Conservation (phyloP, 495 filamentous ascomycete species). For the Aspergillus diversus region DNA sequence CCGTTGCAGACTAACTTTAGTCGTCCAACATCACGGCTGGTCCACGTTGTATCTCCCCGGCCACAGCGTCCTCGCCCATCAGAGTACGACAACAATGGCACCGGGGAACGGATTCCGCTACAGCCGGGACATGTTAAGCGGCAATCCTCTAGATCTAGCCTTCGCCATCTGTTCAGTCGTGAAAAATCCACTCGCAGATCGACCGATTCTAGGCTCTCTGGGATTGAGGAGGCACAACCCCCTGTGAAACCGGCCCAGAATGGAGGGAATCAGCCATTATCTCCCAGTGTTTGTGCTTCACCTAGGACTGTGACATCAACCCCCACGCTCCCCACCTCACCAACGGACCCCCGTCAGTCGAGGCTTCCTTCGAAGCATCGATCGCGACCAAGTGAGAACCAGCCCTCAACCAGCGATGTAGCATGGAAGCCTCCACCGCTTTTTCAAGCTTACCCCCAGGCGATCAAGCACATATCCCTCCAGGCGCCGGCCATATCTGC, state of each 20-base stretch:
- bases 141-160: conserved; percentile 44
- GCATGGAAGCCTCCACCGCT: conserved; percentile 81
- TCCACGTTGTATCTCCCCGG: conserved; percentile 25
- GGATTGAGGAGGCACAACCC: conserved; percentile 38
- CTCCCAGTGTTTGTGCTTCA: conserved; percentile 31
- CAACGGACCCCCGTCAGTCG: conserved; percentile 27
- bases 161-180: conserved; percentile 46
- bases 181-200: conserved; percentile 37
- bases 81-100: conserved; percentile 38
- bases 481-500: conserved; percentile 54
- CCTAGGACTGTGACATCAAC: conserved; percentile 34
- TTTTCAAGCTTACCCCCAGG: conserved; percentile 90
- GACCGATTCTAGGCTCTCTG: conserved; percentile 37
- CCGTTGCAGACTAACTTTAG: conserved; percentile 49
- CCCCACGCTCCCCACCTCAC: conserved; percentile 34
- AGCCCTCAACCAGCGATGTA: conserved; percentile 29
- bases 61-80: conserved; percentile 44
- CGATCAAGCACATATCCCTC: conserved; percentile 62
- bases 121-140: conserved; percentile 37
- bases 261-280: conserved; percentile 28
- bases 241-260: conserved; percentile 13
- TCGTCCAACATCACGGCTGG: conserved; percentile 30
- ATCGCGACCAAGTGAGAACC: conserved; percentile 27
- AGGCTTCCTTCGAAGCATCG: conserved; percentile 30
- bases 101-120: conserved; percentile 38